Evolutionary conservation across 1,139 yeast species (phyloP).

Genomic region (Taphrina pruni): DNA sequence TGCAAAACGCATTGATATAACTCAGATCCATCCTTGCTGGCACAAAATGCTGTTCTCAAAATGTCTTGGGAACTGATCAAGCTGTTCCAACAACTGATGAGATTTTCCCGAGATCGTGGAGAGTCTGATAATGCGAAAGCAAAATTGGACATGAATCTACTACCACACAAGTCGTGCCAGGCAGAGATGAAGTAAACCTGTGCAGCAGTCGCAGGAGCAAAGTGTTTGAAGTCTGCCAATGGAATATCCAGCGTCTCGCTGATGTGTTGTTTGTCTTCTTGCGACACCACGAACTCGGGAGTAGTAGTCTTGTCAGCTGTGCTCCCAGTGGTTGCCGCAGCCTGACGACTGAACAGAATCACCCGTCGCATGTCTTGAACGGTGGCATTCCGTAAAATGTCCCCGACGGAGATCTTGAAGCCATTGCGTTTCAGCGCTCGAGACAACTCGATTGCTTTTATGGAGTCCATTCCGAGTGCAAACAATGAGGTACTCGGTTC

Average conservation of each 20-base stretch:
- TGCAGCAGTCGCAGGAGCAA: constrained; percentile 46
- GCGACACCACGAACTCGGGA: background rate
- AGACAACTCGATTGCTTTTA: constrained; percentile 46
- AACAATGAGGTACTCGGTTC: constrained; percentile 43
- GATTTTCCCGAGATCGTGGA: constrained; percentile 17
- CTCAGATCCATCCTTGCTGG: constrained; percentile 31
- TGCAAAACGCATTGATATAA: constrained; percentile 43
- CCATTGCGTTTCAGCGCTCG: constrained; percentile 40
- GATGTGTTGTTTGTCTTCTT: background rate
- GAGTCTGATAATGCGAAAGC: constrained; percentile 23
- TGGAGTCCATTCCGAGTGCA: constrained; percentile 47
- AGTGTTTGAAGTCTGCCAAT: constrained; percentile 18
- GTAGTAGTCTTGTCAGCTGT: background rate
- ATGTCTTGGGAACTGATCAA: constrained; percentile 39
- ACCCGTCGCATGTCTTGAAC: constrained; percentile 41
- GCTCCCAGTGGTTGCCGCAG: background rate
- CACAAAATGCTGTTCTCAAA: constrained; percentile 46
- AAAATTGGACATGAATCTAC: constrained; percentile 44
- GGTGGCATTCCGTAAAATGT: constrained; percentile 43
- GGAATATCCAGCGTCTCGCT: background rate
- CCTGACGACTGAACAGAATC: background rate
- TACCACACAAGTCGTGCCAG: constrained; percentile 43
- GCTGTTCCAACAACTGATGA: constrained; percentile 44
- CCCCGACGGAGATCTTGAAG: constrained; percentile 45
- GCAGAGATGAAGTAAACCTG: constrained; percentile 46